These are phyloP conservation scores for Neofusicoccum laricinum DNA, from an alignment of 2,329 filamentous ascomycete genomes.

Conservation along the genomic window DNA sequence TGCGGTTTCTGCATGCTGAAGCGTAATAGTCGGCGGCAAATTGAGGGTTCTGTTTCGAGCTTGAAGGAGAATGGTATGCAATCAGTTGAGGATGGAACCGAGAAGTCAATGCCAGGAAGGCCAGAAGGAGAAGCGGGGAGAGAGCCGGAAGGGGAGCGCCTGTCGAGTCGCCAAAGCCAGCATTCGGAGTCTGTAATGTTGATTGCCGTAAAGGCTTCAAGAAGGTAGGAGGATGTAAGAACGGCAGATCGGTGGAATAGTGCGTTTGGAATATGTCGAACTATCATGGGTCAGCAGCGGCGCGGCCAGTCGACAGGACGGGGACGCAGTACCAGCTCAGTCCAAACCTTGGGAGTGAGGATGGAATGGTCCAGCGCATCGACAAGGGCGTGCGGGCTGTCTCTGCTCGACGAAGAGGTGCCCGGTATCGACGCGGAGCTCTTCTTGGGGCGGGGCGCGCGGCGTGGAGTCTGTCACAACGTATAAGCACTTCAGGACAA, in stretches of 20 bases:
- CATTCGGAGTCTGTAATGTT: conserved; percentile 17
- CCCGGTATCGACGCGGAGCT: conserved; percentile 35
- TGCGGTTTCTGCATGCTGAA: conserved; percentile 52
- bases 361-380: conserved; percentile 62
- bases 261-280: conserved; percentile 69
- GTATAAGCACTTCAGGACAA: conserved; percentile 11
- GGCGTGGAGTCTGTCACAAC: conserved; percentile 13
- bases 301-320: conserved; percentile 13
- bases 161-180: conserved; percentile 31
- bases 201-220: conserved; percentile 44
- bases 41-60: conserved; percentile 49
- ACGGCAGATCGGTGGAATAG: conserved; percentile 69
- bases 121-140: conserved; percentile 55
- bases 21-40: conserved; percentile 65
- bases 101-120: conserved; percentile 66
- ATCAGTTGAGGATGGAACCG: conserved; percentile 64
- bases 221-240: conserved; percentile 66
- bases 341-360: conserved; percentile 65
- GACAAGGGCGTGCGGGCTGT: conserved; percentile 44
- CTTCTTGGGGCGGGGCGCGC: conserved; percentile 32
- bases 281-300: conserved; percentile 21
- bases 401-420: conserved; percentile 41
- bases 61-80: conserved; percentile 53
- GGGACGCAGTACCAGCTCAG: conserved; percentile 46
- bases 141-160: conserved; percentile 26